Percentiles rank a stretch among this genome's conserved stretches.
phyloP scores from a whole-genome alignment of 148 eudicot genomes.

The Camellia lanceoleosa region DNA sequence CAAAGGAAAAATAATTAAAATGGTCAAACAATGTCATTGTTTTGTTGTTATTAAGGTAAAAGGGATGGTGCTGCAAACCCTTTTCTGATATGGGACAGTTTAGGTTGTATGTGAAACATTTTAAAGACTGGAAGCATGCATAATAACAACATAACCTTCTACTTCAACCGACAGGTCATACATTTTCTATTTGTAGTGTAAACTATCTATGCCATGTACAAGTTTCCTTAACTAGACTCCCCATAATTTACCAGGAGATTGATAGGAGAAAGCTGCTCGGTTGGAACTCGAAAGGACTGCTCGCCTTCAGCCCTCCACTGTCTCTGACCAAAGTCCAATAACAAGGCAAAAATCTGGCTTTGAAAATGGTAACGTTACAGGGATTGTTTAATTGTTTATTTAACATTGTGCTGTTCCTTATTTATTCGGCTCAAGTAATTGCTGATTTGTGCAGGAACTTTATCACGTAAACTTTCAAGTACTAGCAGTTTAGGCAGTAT shows the following conservation, averaged over 20 bases:
- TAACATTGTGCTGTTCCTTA: neutral
- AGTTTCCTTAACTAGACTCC: constrained; percentile 5
- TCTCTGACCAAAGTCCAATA: constrained; percentile 53
- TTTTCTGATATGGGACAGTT: neutral
- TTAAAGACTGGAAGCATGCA: neutral
- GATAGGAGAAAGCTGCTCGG: constrained; percentile 82
- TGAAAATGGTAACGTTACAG: constrained; percentile 59
- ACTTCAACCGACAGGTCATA: neutral
- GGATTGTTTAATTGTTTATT: neutral
- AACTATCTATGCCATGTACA: neutral
- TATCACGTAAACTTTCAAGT: constrained; percentile 77
- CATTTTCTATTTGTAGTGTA: neutral
- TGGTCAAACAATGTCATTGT: neutral
- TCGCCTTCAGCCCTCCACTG: constrained; percentile 48
- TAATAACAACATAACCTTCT: neutral
- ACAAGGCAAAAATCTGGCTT: constrained; percentile 49
- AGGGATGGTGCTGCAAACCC: no score
- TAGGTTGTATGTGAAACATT: neutral
- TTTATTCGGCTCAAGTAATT: constrained; percentile 6
- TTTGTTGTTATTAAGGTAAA: neutral
- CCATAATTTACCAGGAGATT: constrained; percentile 51
- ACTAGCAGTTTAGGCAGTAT: constrained; percentile 78
- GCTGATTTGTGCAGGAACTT: constrained; percentile 49
- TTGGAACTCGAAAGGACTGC: constrained; percentile 74
- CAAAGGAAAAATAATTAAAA: neutral